Evolutionary conservation across 2,329 filamentous ascomycete genomes (phyloP).

Genomic region (Lasiodiplodia theobromae): DNA sequence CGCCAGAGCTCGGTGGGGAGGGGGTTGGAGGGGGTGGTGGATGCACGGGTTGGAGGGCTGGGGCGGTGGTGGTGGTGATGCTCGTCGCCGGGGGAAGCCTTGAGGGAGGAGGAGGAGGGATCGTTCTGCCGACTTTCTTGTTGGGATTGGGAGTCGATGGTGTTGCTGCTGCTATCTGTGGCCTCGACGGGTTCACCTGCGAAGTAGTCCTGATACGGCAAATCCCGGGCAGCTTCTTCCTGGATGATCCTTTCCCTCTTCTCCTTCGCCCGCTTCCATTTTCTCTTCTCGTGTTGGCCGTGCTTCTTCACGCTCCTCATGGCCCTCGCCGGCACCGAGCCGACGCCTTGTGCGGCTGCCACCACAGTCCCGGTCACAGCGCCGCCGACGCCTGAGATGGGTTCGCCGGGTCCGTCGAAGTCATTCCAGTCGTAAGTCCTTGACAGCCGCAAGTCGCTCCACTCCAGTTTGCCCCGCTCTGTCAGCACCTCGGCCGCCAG

Average conservation of each 20-base stretch:
- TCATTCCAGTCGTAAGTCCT: constrained; percentile 78
- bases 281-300: constrained; percentile 55
- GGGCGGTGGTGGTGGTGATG: constrained; percentile 32
- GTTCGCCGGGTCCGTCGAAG: constrained; percentile 77
- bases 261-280: constrained; percentile 44
- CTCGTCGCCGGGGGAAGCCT: background rate
- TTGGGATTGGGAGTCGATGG: background rate
- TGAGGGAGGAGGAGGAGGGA: background rate
- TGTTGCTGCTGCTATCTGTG: background rate
- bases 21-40: constrained; percentile 41
- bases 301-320: constrained; percentile 62
- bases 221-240: background rate
- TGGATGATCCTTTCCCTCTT: background rate
- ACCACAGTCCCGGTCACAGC: constrained; percentile 67
- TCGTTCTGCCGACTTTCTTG: background rate
- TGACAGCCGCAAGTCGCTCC: constrained; percentile 68
- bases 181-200: background rate
- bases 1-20: constrained; percentile 48
- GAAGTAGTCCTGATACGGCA: background rate
- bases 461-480: constrained; percentile 65
- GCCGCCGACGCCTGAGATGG: constrained; percentile 70
- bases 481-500: constrained; percentile 72
- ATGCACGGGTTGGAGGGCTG: constrained; percentile 30
- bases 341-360: constrained; percentile 68
- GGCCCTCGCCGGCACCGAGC: constrained; percentile 68